Conservation (phyloP, 495 filamentous ascomycete species). For the Tricharina praecox region DNA sequence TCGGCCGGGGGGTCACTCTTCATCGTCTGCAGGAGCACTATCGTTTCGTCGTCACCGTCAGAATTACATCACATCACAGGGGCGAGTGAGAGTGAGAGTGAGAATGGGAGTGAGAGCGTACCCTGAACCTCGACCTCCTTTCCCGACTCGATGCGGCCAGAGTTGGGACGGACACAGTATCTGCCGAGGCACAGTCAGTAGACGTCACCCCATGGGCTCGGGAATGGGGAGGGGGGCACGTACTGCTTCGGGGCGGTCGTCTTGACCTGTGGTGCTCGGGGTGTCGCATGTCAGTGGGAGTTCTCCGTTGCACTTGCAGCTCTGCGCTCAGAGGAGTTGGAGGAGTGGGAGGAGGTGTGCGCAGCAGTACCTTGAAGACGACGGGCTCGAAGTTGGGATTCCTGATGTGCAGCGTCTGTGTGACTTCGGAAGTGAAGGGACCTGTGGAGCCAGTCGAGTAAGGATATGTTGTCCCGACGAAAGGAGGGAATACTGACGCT, state of each 20-base stretch:
- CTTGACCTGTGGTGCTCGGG: constrained; percentile 78
- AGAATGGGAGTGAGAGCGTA: too few relatives aligned
- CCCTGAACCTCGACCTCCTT: constrained; percentile 82
- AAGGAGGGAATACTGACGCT: too few relatives aligned
- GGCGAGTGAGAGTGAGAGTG: too few relatives aligned
- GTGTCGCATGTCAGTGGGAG: neutral
- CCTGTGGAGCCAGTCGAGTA: too few relatives aligned
- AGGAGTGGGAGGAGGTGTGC: too few relatives aligned
- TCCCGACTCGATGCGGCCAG: constrained; percentile 79
- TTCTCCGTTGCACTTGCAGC: neutral
- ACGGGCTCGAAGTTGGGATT: constrained; percentile 66
- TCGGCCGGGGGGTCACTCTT: constrained; percentile 78
- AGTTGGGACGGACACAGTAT: constrained; percentile 96
- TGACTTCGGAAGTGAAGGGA: constrained; percentile 81
- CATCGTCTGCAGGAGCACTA: constrained; percentile 93
- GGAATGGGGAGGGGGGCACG: too few relatives aligned
- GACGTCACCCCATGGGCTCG: too few relatives aligned
- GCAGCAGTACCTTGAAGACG: constrained; percentile 98
- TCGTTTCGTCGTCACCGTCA: too few relatives aligned
- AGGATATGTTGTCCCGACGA: too few relatives aligned
- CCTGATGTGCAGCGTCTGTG: constrained; percentile 60
- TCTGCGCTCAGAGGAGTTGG: too few relatives aligned
- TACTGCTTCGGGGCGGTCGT: constrained; percentile 99
- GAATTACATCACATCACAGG: too few relatives aligned
- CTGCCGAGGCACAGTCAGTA: too few relatives aligned